phyloP scores from a whole-genome alignment of 768 basidiomycete species.

The Mrakia frigida region DNA sequence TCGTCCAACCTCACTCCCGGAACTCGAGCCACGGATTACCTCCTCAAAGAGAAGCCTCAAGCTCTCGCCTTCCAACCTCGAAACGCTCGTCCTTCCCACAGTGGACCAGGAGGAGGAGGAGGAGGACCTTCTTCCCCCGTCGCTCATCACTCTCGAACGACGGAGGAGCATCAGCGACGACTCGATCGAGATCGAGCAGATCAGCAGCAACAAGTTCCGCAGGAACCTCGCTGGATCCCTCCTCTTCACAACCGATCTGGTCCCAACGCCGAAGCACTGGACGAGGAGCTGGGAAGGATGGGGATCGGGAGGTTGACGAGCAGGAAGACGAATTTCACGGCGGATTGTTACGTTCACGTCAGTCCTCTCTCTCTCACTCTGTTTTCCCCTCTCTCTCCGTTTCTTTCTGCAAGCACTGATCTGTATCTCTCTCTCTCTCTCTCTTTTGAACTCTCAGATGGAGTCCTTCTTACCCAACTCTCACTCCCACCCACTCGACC shows the following conservation, averaged over 20 bases:
- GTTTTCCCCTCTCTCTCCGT: neutral
- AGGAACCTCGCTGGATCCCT: neutral
- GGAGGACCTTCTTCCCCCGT: too few relatives aligned
- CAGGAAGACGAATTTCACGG: neutral
- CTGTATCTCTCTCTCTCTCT: neutral
- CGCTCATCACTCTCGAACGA: neutral
- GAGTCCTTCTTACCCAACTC: neutral
- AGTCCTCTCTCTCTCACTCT: too few relatives aligned
- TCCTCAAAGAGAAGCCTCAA: neutral
- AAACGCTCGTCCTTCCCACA: neutral
- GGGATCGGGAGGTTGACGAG: neutral
- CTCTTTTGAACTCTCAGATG: neutral
- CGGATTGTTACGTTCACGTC: neutral
- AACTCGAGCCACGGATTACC: neutral
- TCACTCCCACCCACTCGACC: neutral
- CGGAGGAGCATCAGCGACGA: conserved; percentile 3
- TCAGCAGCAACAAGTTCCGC: neutral
- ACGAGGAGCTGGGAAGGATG: neutral
- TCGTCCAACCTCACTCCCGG: neutral
- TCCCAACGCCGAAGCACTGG: neutral
- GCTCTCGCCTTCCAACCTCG: neutral
- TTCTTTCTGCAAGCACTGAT: neutral
- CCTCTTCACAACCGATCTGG: neutral
- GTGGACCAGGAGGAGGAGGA: too few relatives aligned
- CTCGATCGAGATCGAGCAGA: neutral